Evolutionary conservation across 345 rosid genomes (phyloP).

Genomic region (Eucalyptus melliodora): DNA sequence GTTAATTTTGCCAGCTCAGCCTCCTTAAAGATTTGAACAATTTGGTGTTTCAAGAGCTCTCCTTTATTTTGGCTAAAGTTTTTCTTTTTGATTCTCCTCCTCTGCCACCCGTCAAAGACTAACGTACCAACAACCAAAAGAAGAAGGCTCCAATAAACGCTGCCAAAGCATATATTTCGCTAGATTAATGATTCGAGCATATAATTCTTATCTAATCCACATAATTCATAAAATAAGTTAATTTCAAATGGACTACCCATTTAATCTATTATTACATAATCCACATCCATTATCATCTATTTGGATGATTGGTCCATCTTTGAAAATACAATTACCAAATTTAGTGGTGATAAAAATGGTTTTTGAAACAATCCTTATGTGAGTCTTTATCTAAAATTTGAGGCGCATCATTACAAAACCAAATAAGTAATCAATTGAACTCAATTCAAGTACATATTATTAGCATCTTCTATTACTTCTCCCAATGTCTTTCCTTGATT

Average conservation of each 20-base stretch:
- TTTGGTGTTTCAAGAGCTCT: background rate
- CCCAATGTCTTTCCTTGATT: no score
- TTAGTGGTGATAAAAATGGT: no score
- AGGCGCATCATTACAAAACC: fast-evolving
- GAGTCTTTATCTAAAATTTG: no score
- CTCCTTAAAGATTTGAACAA: no score
- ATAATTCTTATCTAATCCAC: fast-evolving
- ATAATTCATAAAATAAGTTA: no score
- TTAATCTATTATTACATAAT: background rate
- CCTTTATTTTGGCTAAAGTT: no score
- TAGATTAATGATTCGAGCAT: background rate
- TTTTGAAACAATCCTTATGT: no score
- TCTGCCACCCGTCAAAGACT: background rate
- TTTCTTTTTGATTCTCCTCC: background rate
- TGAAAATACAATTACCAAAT: fast-evolving
- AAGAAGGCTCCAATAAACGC: background rate
- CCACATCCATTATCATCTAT: background rate
- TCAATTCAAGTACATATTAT: no score
- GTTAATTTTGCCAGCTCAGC: background rate
- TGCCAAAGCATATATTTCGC: background rate
- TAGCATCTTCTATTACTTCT: no score
- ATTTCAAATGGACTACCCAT: background rate
- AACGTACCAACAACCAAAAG: background rate
- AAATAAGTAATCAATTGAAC: no score
- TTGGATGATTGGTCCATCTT: background rate